Conservation (phyloP, 345 rosid species). For the Aquilaria malaccensis region DNA sequence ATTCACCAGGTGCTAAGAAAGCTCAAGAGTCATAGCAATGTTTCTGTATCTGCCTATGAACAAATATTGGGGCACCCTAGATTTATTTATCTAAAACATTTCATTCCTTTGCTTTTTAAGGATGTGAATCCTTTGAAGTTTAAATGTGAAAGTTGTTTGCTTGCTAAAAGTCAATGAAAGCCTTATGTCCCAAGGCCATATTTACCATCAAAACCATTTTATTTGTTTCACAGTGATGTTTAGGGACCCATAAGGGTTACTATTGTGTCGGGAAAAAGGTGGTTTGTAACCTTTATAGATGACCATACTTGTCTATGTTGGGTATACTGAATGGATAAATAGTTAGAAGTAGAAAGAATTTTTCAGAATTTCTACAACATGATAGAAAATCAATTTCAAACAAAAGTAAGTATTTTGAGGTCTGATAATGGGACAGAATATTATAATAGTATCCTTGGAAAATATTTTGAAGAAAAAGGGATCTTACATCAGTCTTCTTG, state of each 20-base stretch:
- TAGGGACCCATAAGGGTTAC: too few species aligned
- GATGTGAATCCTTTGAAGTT: background rate
- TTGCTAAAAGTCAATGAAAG: background rate
- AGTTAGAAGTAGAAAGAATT: too few species aligned
- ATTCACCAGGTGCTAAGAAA: background rate
- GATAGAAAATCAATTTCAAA: background rate
- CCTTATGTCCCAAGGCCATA: background rate
- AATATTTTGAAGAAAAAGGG: background rate
- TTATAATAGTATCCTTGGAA: background rate
- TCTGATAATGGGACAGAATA: background rate
- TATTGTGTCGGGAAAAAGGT: background rate
- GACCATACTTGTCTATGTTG: background rate
- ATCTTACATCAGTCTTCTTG: background rate
- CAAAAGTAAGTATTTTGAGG: background rate
- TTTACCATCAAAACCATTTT: background rate
- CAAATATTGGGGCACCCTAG: constrained; percentile 1
- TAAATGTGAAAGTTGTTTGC: background rate
- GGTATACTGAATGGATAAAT: too few species aligned
- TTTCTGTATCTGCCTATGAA: background rate
- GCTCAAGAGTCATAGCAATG: background rate
- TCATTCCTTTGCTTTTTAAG: background rate
- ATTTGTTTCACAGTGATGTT: background rate
- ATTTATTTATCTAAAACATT: constrained; percentile 1
- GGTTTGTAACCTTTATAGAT: constrained; percentile 1
- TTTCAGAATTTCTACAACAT: background rate